Evolutionary conservation across 805 yeast genomes (phyloP), one percentile per base, ranked within the genome.

Genomic region (Yueomyces sinensis): DNA sequence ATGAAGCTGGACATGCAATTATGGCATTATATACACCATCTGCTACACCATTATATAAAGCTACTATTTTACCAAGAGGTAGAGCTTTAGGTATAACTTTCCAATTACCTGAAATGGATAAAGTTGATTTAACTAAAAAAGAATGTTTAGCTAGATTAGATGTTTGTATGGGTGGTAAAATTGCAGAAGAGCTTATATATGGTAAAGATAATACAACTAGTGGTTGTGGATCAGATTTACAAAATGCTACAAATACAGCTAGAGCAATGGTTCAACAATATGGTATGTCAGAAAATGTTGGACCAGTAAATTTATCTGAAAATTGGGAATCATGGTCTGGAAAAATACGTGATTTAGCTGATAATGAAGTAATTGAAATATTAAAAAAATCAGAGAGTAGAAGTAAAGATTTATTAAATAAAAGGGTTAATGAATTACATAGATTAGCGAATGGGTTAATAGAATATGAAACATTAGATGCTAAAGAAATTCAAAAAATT

Each of bases 1-100:
- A 91, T 61, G 99, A 91, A 63, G 99, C 98, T 15, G 99, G 99
- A 4, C 99, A 91, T 62, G 98, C 98, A 4, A 83, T 91, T 38
- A 86, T 89, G 82, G 97, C 98, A 9, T 70, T 91, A 74, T 91
- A 70, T 58, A 83, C 95, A 4, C 76, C 78, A 13, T 95, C 94
- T 15, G 96, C 98, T 3, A 86, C 95, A 3, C 87, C 95, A 2
- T 68, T 91, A 43, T 91, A 91, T 63, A 91, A 91, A 61, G 97
- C 97, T 4, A 91, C 99, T 0, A 87, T 91, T 42, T 67, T 91
- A 42, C 98, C 98, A 31, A 72, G 99, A 53, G 99, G 99, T 30
- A 67, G 94, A 45, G 98, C 98, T 0, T 65, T 91, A 34, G 99
- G 99, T 56, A 74, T 91, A 32, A 93, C 98, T 1, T 91, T 87